Evolutionary conservation across 495 filamentous ascomycete species (phyloP), one percentile per base, ranked within the genome.

Genomic region (Aspergillus sparsus): DNA sequence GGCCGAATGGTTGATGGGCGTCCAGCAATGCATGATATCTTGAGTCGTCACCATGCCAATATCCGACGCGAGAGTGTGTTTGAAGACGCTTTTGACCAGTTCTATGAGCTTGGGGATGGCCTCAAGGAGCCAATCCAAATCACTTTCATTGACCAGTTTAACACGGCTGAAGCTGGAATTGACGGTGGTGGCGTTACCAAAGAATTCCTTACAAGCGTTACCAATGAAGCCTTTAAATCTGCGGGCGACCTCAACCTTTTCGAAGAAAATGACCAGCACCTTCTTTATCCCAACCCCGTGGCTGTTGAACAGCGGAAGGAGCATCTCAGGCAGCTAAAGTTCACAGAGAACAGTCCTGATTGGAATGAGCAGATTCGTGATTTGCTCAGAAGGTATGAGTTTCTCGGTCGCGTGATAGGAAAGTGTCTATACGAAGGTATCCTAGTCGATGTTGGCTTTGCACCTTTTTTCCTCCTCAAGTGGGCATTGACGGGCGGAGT

Each of bases 351-450:
- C 21, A 79, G 73, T 27, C 46, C 72, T 1, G 80, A 83, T 3
- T 91, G 83, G 80, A 80, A 76, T 11, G 80, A 82, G 10, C 69
- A 73, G 10, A 79, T 92, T 15, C 73, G 75, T 10, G 81, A 88
- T 36, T 72, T 93, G 7, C 76, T 94, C 6, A 82, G 82, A 57
- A 84, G 87, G 9, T 98, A 93, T 68, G 93, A 98, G 67, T 99
- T 99, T 62, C 77, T 96, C 0, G 94, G 94, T 10, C 86, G 94
- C 7, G 82, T 98, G 32, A 87, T 99, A 45, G 94, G 94, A 4
- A 99, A 99, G 71, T 99, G 94, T 74, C 80, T 99, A 55, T 99
- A 99, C 65, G 94, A 99, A 75, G 93, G 93, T 2, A 98, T 99
- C 50, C 81, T 99, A 10, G 88, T 98, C 55, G 93, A 99, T 70